These are phyloP conservation scores for Boletus huronensis DNA, from an alignment of 768 basidiomycete species.

Conservation along the genomic window DNA sequence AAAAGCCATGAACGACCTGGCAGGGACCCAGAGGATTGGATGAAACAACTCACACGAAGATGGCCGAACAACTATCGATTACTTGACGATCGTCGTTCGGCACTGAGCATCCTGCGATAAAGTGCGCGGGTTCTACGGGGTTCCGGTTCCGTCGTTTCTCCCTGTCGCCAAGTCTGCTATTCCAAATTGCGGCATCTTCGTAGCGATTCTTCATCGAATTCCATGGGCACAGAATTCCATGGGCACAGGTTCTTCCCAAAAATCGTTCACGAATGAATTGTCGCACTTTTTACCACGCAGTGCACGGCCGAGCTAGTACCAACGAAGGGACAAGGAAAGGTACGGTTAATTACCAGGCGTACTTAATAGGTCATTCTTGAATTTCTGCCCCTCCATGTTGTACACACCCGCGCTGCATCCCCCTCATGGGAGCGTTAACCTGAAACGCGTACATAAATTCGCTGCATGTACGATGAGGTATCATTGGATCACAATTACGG, in stretches of 20 bases:
- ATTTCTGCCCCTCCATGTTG: background rate
- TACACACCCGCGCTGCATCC: background rate
- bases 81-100: background rate
- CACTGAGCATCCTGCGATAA: background rate
- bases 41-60: constrained; percentile 11
- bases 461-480: background rate
- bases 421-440: background rate
- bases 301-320: background rate
- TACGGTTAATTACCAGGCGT: background rate
- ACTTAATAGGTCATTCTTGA: background rate
- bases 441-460: background rate
- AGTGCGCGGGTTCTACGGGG: background rate
- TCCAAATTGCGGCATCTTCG: background rate
- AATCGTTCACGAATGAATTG: background rate
- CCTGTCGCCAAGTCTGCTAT: background rate
- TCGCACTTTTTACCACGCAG: background rate
- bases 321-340: background rate
- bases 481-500: background rate
- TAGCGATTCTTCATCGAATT: background rate
- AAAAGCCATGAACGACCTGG: constrained; percentile 58
- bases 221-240: background rate
- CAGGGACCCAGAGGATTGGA: constrained; percentile 18
- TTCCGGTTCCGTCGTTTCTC: background rate
- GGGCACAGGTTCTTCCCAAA: background rate
- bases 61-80: background rate